Conservation (phyloP, 2,329 filamentous ascomycete genomes). For the Aspergillus eucalypticola region DNA sequence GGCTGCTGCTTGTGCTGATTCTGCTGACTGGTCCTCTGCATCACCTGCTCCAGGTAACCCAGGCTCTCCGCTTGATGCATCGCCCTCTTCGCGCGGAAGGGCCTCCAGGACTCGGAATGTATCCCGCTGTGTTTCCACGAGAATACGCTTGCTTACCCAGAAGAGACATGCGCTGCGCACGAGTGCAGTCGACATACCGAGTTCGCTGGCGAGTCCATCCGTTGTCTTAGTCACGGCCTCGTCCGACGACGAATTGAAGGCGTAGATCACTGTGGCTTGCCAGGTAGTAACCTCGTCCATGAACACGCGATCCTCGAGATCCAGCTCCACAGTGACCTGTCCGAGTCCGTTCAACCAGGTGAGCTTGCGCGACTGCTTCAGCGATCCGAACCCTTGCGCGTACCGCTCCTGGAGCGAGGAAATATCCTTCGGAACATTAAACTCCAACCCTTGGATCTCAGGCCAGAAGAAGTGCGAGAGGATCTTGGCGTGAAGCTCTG, state of each 20-base stretch:
- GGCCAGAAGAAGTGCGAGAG: constrained; percentile 95
- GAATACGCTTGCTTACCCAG: constrained; percentile 62
- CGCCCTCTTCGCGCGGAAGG: constrained; percentile 37
- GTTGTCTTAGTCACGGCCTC: constrained; percentile 43
- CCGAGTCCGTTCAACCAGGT: constrained; percentile 85
- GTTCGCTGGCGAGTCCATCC: constrained; percentile 47
- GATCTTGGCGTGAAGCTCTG: constrained; percentile 74
- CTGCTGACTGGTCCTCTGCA: constrained; percentile 12
- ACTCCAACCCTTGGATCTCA: constrained; percentile 60
- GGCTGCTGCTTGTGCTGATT: constrained; percentile 16
- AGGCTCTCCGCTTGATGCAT: constrained; percentile 22
- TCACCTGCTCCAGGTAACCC: constrained; percentile 20
- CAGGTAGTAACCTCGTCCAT: constrained; percentile 73
- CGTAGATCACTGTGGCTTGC: constrained; percentile 84
- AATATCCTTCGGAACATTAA: constrained; percentile 49
- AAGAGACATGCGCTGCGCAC: constrained; percentile 62
- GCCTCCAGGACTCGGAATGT: constrained; percentile 60
- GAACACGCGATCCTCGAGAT: constrained; percentile 77
- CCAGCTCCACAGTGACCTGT: constrained; percentile 75
- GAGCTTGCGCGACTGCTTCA: constrained; percentile 82
- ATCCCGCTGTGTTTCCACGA: constrained; percentile 49
- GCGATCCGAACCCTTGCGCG: constrained; percentile 70
- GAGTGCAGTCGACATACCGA: constrained; percentile 58
- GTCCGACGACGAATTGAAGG: constrained; percentile 62
- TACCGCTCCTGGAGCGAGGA: constrained; percentile 67